Evolutionary conservation across 164 flowering plant genomes (phyloP), one percentile per base, ranked within the genome.

Genomic region (Tetrastigma voinierianum): DNA sequence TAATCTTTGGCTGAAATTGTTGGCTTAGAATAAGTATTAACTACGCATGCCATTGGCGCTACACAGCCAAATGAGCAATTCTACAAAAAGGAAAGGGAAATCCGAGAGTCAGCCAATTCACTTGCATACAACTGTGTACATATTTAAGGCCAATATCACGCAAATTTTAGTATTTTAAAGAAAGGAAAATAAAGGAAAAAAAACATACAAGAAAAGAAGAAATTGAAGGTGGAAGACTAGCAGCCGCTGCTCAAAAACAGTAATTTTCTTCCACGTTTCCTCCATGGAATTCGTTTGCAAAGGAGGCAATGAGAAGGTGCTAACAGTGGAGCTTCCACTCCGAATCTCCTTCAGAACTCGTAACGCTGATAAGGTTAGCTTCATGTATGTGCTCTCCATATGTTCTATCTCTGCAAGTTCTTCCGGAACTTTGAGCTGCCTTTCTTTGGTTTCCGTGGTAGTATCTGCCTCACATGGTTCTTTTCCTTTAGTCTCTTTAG

Each of bases 291-390:
- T 76, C 11, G 51, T 51, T 45, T 78, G 84, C 72, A 82, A 16
- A 4, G 90, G 90, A 0, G 87, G 84, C 74, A 84, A 70, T 1
- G 90, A 86, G 49, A 79, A 84, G 57, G 70, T 62, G 68, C 81
- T 82, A 7, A 84, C 82, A 0, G 90, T 86, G 0, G 90, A 86
- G 72, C 90, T 86, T 52, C 82, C 81, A 45, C 86, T 76, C 64
- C 90, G 64, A 13, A 86, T 72, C 70, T 84, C 85, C 71, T 81
- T 82, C 76, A 86, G 69, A n/a, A 64, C 78, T 3, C 80, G 78
- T 72, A 86, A 57, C 12, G 90, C 90, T 21, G 85, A 72, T 25
- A 70, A 25, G 5, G 84, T 84, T 45, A 70, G 77, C 76, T 77
- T 83, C 77, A 78, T 61, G 54, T 80, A 82, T 72, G 76, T 65